A percentile compares a stretch with the other conserved stretches of the same genome.
These are phyloP conservation scores for Cucumis cinereus DNA, from an alignment of 306 rosid species.

Conservation along the genomic window DNA sequence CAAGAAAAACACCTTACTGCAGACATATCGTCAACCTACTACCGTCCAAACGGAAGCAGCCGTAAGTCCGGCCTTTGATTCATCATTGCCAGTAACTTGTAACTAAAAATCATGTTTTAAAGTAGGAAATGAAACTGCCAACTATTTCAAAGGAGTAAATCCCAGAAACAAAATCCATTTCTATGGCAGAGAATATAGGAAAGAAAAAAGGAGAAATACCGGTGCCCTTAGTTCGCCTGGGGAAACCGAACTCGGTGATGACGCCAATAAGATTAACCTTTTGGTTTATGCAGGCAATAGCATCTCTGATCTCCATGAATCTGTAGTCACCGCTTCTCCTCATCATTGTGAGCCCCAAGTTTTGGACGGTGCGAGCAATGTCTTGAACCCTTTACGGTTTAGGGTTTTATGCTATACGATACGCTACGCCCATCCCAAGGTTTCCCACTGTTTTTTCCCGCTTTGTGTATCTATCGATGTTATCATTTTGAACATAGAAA, in stretches of 20 bases:
- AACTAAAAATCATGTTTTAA: background rate
- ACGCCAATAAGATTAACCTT: constrained; percentile 37
- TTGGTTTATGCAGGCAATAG: constrained; percentile 12
- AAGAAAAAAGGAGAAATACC: constrained; percentile 17
- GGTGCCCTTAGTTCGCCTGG: constrained; percentile 34
- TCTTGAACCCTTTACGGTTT: background rate
- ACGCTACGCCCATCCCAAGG: background rate
- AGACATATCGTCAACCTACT: constrained; percentile 57
- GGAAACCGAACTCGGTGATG: constrained; percentile 37
- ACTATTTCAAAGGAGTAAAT: background rate
- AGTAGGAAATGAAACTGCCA: background rate
- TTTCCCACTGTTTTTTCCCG: background rate
- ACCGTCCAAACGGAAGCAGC: constrained; percentile 56
- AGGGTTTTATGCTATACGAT: background rate
- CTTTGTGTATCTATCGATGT: background rate
- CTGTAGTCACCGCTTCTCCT: constrained; percentile 15
- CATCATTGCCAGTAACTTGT: constrained; percentile 50
- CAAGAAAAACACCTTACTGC: constrained; percentile 45
- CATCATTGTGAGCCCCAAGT: constrained; percentile 4
- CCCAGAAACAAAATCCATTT: background rate
- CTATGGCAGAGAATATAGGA: background rate
- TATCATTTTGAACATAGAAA: no score
- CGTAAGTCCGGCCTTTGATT: constrained; percentile 79
- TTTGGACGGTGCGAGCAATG: background rate
- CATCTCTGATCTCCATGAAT: constrained; percentile 31